Evolutionary conservation across 768 basidiomycete genomes (phyloP).

Genomic region (Suillus luteus): DNA sequence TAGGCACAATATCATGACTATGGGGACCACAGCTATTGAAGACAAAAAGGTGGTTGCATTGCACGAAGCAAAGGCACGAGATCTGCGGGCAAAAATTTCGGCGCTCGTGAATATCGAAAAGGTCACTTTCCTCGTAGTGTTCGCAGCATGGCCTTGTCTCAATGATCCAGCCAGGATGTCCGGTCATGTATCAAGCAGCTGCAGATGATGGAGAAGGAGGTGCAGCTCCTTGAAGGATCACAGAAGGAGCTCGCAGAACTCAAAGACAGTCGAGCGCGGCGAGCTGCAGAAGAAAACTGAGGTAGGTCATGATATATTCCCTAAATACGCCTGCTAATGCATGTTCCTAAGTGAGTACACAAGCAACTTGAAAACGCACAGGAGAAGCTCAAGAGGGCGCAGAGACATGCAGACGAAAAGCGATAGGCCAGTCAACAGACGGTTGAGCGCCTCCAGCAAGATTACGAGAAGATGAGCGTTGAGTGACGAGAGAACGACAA

Average conservation of each 20-base stretch:
- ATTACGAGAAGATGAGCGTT: conserved; percentile 77
- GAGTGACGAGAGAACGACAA: conserved; percentile 78
- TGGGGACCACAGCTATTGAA: conserved; percentile 65
- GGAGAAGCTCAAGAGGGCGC: conserved; percentile 79
- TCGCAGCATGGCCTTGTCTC: conserved; percentile 13
- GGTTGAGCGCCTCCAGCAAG: conserved; percentile 72
- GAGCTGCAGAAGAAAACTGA: conserved; percentile 70
- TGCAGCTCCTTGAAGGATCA: conserved; percentile 57
- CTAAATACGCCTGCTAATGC: conserved; percentile 8
- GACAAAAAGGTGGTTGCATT: conserved; percentile 68
- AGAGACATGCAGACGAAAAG: conserved; percentile 80
- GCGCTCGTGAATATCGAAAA: conserved; percentile 75
- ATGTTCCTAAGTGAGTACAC: conserved; percentile 59
- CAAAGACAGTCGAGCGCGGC: conserved; percentile 71
- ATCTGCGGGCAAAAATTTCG: conserved; percentile 73
- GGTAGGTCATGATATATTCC: conserved; percentile 39
- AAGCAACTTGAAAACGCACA: conserved; percentile 80
- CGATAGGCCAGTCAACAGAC: conserved; percentile 69
- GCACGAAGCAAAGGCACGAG: conserved; percentile 75
- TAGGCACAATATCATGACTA: conserved; percentile 74
- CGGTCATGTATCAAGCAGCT: conserved; percentile 73
- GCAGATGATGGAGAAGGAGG: conserved; percentile 72
- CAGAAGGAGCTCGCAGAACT: conserved; percentile 71
- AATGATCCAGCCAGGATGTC: conserved; percentile 54
- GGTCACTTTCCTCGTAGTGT: conserved; percentile 37